Evolutionary conservation across 23 red algal species (phyloP).

Genomic region (Gracilaria gracilis): DNA sequence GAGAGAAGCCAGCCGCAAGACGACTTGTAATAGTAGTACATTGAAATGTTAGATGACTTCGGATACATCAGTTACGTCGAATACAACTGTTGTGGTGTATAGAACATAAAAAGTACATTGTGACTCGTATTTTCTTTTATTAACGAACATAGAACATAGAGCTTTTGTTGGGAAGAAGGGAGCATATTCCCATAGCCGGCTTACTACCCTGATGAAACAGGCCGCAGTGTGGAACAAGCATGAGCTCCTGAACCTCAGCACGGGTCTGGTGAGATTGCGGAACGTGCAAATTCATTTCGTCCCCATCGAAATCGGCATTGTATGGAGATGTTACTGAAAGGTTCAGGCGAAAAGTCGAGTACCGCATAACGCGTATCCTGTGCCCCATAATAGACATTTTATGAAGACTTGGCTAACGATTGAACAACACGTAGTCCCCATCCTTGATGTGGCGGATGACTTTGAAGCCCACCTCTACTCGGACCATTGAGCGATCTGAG

Average conservation of each 20-base stretch:
- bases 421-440: conserved; percentile 94
- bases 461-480: conserved; percentile 88
- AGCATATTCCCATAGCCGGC: conserved; percentile 99
- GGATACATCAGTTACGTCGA: too few relatives aligned
- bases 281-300: conserved; percentile 99
- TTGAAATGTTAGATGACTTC: too few relatives aligned
- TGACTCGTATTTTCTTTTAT: too few relatives aligned
- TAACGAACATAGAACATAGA: too few relatives aligned
- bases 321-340: conserved; percentile 95
- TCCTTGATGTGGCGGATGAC: conserved; percentile 93
- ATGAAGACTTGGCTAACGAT: conserved; percentile 96
- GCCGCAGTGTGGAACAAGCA: conserved; percentile 95
- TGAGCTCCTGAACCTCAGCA: conserved; percentile 97
- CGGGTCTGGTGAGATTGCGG: conserved; percentile 86
- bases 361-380: conserved; percentile 92
- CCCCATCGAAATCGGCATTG: conserved; percentile 99
- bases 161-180: too few relatives aligned
- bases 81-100: too few relatives aligned
- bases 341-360: conserved; percentile 98
- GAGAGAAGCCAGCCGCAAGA: too few relatives aligned
- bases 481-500: conserved; percentile 73
- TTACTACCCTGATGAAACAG: conserved; percentile 96
- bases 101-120: too few relatives aligned
- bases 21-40: too few relatives aligned
- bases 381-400: conserved; percentile 99